These are phyloP conservation scores for Triticum dicoccoides DNA, from an alignment of 176 grass and related monocot species.

Conservation along the genomic window DNA sequence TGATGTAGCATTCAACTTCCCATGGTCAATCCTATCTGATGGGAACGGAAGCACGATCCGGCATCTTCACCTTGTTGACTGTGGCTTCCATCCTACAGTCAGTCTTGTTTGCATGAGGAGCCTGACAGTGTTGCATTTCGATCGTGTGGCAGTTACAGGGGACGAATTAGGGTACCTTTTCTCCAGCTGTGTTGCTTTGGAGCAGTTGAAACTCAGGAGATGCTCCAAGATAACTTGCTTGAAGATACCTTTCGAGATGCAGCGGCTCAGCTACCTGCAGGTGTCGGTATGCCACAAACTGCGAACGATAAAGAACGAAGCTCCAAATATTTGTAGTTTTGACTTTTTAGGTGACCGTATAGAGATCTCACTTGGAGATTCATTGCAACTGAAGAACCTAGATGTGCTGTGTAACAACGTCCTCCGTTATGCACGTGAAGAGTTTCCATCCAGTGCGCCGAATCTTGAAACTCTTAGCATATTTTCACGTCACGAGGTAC, in stretches of 20 bases:
- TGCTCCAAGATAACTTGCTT: not conserved
- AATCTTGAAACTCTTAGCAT: slow-evolving; percentile 5
- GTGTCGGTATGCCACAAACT: not conserved
- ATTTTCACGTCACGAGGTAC: not conserved
- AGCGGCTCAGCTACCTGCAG: not conserved
- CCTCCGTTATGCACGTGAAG: not conserved
- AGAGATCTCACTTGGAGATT: not conserved
- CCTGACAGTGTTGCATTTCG: not conserved
- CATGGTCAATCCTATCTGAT: not conserved
- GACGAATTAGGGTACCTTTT: not conserved
- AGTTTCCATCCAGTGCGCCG: not conserved
- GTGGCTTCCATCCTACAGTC: not conserved
- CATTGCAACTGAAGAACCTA: not conserved
- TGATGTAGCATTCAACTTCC: not conserved
- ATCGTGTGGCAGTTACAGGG: not conserved
- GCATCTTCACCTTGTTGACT: not conserved
- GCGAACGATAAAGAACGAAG: not conserved
- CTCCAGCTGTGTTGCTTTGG: not conserved
- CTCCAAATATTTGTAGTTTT: not conserved
- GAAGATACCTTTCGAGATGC: not conserved
- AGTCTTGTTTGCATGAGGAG: not conserved
- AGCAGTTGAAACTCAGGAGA: not conserved
- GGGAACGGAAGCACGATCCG: not conserved
- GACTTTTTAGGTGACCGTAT: not conserved
- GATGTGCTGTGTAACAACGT: not conserved